Conservation (phyloP, 768 basidiomycete genomes). For the Russula dissimulans region DNA sequence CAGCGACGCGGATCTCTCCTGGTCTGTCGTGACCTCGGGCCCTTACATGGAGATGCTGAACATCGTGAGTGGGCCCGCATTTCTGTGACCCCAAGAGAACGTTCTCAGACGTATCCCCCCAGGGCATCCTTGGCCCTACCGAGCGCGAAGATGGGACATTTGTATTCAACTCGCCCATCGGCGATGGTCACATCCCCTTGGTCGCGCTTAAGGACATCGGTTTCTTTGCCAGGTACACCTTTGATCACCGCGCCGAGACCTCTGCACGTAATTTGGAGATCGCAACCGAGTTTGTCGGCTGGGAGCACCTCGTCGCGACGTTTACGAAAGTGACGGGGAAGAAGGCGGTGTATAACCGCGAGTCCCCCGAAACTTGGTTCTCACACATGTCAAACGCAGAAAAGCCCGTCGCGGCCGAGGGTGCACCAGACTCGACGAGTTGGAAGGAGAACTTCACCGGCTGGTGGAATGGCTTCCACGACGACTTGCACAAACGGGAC, state of each 20-base stretch:
- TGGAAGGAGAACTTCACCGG: slow-evolving; percentile 33
- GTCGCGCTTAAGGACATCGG: slow-evolving; percentile 28
- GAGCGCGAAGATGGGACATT: slow-evolving; percentile 24
- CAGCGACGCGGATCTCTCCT: slow-evolving; percentile 27
- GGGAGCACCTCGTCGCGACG: slow-evolving; percentile 23
- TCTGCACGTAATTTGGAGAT: slow-evolving; percentile 24
- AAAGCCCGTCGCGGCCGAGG: slow-evolving; percentile 20
- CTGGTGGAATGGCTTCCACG: slow-evolving; percentile 37
- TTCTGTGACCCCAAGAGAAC: not conserved
- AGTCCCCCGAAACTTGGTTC: slow-evolving; percentile 21
- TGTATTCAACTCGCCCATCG: slow-evolving; percentile 25
- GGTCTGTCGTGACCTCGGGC: slow-evolving; percentile 33
- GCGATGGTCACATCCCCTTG: slow-evolving; percentile 23
- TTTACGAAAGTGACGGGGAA: slow-evolving; percentile 26
- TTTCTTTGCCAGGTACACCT: slow-evolving; percentile 25
- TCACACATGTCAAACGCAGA: slow-evolving; percentile 17
- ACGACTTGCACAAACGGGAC: slow-evolving; percentile 36
- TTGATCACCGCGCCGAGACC: slow-evolving; percentile 24
- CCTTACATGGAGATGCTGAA: slow-evolving; percentile 38
- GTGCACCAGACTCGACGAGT: slow-evolving; percentile 18
- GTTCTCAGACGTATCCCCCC: not conserved
- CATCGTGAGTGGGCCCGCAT: slow-evolving; percentile 23
- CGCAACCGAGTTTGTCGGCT: slow-evolving; percentile 22
- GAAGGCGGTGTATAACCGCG: slow-evolving; percentile 19
- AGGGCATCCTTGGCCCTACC: slow-evolving; percentile 21